Percentiles rank a stretch among this genome's conserved stretches.
Conservation (phyloP, 179 eudicot genomes). For the Monotropa hypopitys region DNA sequence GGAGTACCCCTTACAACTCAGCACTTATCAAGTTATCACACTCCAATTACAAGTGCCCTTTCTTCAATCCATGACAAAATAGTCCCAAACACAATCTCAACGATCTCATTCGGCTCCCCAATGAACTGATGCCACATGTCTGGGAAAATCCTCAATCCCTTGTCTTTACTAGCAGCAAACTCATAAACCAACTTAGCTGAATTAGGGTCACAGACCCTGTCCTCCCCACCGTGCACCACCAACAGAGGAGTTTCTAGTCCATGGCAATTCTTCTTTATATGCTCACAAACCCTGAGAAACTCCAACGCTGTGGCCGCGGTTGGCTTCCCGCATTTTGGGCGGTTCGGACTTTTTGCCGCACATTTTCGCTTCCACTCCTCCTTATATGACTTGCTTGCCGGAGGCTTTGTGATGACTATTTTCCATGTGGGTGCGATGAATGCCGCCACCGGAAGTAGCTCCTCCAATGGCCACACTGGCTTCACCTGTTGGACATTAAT, state of each 20-base stretch:
- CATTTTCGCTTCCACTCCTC: constrained; percentile 29
- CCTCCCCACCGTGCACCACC: constrained; percentile 57
- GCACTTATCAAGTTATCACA: background rate
- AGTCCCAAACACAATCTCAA: constrained; percentile 41
- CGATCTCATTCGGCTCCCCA: constrained; percentile 54
- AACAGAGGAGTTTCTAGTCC: constrained; percentile 41
- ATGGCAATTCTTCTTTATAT: constrained; percentile 32
- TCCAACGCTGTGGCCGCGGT: constrained; percentile 56
- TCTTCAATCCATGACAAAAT: constrained; percentile 41
- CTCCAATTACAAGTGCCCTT: constrained; percentile 17
- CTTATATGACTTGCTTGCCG: constrained; percentile 13
- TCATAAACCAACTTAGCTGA: constrained; percentile 40
- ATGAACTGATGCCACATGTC: constrained; percentile 71
- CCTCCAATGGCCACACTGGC: constrained; percentile 26
- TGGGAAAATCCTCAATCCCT: constrained; percentile 29
- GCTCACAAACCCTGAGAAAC: constrained; percentile 52
- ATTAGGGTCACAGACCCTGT: constrained; percentile 50
- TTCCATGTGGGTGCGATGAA: constrained; percentile 22
- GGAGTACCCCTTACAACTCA: background rate
- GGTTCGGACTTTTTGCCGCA: constrained; percentile 21
- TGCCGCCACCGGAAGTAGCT: constrained; percentile 21
- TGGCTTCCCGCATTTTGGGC: constrained; percentile 24
- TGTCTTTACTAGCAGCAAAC: constrained; percentile 25
- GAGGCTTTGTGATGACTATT: constrained; percentile 15
- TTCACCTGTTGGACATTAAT: constrained; percentile 1